phyloP scores from a whole-genome alignment of 1,284 basidiomycete genomes.

The Mycena sp. region DNA sequence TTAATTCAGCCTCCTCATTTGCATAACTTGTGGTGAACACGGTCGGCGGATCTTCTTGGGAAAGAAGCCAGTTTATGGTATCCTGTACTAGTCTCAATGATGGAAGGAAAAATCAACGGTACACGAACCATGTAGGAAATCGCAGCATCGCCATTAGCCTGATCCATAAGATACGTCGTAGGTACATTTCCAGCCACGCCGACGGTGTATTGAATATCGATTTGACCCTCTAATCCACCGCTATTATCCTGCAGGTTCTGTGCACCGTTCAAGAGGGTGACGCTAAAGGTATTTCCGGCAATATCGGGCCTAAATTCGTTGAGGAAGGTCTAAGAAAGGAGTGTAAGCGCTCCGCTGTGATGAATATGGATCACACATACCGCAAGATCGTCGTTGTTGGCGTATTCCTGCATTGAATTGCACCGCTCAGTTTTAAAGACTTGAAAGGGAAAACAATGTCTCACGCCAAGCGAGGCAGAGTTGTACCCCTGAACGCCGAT shows the following conservation, averaged over 20 bases:
- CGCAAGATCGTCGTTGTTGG: slow-evolving; percentile 12
- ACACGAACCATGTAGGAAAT: slow-evolving; percentile 20
- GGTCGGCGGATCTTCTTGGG: slow-evolving; percentile 17
- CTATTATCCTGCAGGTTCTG: slow-evolving; percentile 16
- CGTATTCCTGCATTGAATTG: slow-evolving; percentile 19
- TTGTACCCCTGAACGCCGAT: slow-evolving; percentile 18
- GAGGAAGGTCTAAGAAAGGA: slow-evolving; percentile 17
- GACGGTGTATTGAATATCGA: slow-evolving; percentile 22
- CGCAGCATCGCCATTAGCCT: neutral
- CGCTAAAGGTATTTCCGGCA: slow-evolving; percentile 10
- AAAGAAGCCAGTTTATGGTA: slow-evolving; percentile 18
- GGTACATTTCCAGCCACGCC: slow-evolving; percentile 17
- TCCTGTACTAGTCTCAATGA: slow-evolving; percentile 10
- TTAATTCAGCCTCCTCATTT: slow-evolving; percentile 3
- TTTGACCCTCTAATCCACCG: slow-evolving; percentile 16
- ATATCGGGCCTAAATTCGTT: slow-evolving; percentile 21
- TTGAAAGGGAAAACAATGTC: slow-evolving; percentile 3
- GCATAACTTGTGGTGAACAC: slow-evolving; percentile 19
- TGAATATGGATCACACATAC: neutral
- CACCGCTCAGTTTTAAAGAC: slow-evolving; percentile 1
- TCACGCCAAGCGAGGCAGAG: neutral
- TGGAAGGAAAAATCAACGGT: neutral
- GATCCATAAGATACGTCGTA: slow-evolving; percentile 17
- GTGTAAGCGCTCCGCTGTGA: neutral
- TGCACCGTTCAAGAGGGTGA: slow-evolving; percentile 15